Evolutionary conservation across 2,329 filamentous ascomycete genomes (phyloP).

Genomic region (Calonectria honghensis): DNA sequence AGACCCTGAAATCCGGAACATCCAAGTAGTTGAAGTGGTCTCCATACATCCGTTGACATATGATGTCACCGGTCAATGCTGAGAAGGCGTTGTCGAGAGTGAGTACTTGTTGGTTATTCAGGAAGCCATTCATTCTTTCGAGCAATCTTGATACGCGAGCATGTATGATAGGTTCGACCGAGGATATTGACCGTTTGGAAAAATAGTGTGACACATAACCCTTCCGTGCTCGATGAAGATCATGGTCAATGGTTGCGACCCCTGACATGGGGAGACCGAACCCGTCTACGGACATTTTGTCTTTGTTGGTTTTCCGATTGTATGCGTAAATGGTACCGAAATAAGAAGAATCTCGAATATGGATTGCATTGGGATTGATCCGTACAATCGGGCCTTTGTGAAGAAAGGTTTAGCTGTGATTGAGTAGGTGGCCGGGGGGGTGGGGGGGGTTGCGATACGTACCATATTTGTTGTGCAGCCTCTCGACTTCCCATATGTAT

Average conservation of each 20-base stretch:
- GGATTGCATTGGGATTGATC: neutral
- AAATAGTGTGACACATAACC: slow-evolving; percentile 2
- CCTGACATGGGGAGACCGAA: slow-evolving; percentile 5
- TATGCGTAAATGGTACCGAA: slow-evolving; percentile 15
- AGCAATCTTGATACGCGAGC: slow-evolving; percentile 3
- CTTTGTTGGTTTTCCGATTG: slow-evolving; percentile 7
- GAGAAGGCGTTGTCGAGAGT: slow-evolving; percentile 23
- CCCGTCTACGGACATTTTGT: neutral
- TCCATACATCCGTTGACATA: slow-evolving; percentile 4
- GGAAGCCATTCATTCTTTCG: slow-evolving; percentile 9
- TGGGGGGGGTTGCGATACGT: neutral
- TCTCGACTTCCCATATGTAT: slow-evolving; percentile 13
- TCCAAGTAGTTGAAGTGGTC: slow-evolving; percentile 16
- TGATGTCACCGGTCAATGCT: slow-evolving; percentile 17
- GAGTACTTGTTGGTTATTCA: neutral
- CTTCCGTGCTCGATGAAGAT: slow-evolving; percentile 10
- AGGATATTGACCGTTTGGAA: neutral
- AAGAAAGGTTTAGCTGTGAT: neutral
- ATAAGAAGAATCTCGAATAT: slow-evolving; percentile 7
- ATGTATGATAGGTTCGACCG: slow-evolving; percentile 12
- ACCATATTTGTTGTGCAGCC: slow-evolving; percentile 17
- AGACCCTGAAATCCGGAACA: slow-evolving; percentile 16
- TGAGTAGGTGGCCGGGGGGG: neutral
- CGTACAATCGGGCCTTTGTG: slow-evolving; percentile 13
- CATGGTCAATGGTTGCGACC: slow-evolving; percentile 13